Base-by-base conservation (phyloP, 2,329 filamentous ascomycete genomes). In the Cordyceps fumosorosea region DNA sequence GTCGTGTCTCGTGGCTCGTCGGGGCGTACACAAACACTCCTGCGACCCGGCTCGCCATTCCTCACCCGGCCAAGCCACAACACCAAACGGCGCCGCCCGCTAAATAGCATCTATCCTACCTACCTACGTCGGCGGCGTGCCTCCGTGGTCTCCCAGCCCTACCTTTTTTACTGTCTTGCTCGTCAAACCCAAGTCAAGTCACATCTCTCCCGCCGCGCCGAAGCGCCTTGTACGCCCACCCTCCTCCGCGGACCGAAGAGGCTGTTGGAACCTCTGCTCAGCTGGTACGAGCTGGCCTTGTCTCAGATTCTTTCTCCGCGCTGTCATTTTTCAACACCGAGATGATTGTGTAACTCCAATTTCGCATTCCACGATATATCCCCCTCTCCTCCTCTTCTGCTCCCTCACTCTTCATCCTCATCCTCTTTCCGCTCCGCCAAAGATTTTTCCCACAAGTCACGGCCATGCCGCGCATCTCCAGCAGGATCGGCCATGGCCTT, bases 401-500 rank as follows among this genome's bases (percentile, higher is more conserved):
- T 44, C 40, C 40, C 40, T 5, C 18, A 3, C 40, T 44, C 40
- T 18, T n/a, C 40, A 44, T 45, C 14, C 40, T 42, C 40, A n/a
- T 14, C 40, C 18, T n/a, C 40, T 45, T 34, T 12, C 42, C 32
- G 26, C 14, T 45, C 12, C 10, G 11, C 34, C 34, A 37, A 37
- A 37, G 2, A 37, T 12, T 12, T 3, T n/a, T n/a, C n/a, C 32
- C 37, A 11, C 40, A 61, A 26, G 40, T 24, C 26, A 40, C 55
- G 57, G 65, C 64, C 62, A 80, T 80, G 78, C 56, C 75, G 20
- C 65, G 62, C 65, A 70, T 67, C n/a, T 65, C 71, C 34, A 83
- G 81, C 67, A 87, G 88, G 73, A 67, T 89, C 66, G 89, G 91
- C 75, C 88, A 88, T 70, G 78, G 80, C 68, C 74, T 96, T 73